phyloP scores from a whole-genome alignment of 805 yeast genomes.

The Cephaloascus fragrans region DNA sequence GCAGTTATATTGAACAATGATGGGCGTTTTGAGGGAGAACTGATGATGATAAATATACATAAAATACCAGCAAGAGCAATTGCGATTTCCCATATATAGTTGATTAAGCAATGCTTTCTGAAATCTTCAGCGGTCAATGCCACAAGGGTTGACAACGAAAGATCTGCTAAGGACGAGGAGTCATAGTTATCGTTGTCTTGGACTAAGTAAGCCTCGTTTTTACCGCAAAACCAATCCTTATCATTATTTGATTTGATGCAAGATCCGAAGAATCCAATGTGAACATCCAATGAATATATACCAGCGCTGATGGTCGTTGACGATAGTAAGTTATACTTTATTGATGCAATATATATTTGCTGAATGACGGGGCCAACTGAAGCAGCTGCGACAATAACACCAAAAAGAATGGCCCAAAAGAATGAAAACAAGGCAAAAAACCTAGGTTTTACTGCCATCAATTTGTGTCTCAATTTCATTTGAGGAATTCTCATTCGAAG shows the following conservation, averaged over 20 bases:
- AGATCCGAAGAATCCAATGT: neutral
- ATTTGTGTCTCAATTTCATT: neutral
- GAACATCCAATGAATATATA: neutral
- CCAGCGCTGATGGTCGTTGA: neutral
- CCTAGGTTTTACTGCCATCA: neutral
- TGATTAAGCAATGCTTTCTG: neutral
- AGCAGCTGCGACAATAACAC: slow-evolving; percentile 3
- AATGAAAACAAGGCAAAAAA: neutral
- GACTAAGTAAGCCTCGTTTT: neutral
- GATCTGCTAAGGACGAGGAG: neutral
- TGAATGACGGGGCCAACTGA: neutral
- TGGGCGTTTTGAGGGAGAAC: neutral
- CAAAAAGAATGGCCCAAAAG: neutral
- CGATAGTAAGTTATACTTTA: neutral
- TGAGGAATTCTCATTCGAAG: neutral
- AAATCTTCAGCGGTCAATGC: neutral
- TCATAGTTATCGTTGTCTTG: neutral
- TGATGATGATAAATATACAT: neutral
- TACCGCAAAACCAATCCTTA: neutral
- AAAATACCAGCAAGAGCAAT: neutral
- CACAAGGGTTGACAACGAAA: neutral
- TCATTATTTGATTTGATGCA: neutral
- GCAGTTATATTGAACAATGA: neutral
- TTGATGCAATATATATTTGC: neutral
- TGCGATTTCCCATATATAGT: neutral